A percentile compares a stretch with the other conserved stretches of the same genome.
phyloP scores from a whole-genome alignment of 495 filamentous ascomycete species.

The Podospora australis region DNA sequence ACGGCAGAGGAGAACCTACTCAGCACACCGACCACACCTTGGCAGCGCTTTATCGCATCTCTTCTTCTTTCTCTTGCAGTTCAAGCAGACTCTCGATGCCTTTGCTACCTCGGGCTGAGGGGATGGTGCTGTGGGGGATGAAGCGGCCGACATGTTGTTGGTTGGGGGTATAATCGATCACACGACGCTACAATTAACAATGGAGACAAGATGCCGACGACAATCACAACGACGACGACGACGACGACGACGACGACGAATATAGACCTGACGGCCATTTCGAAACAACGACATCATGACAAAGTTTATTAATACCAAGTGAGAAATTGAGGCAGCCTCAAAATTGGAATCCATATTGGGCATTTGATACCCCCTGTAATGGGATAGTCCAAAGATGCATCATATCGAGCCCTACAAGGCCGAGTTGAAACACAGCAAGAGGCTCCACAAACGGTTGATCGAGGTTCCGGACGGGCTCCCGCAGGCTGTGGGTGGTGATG shows the following conservation, averaged over 20 bases:
- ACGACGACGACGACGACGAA: background rate
- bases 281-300: background rate
- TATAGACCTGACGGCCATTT: background rate
- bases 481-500: background rate
- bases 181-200: background rate
- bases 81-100: constrained; percentile 22
- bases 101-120: constrained; percentile 11
- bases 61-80: constrained; percentile 24
- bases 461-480: constrained; percentile 6
- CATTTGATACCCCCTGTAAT: background rate
- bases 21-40: constrained; percentile 19
- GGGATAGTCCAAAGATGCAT: background rate
- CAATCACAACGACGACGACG: background rate
- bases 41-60: constrained; percentile 24
- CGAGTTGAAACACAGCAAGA: background rate
- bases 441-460: background rate
- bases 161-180: constrained; percentile 3
- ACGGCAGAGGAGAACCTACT: constrained; percentile 13
- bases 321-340: constrained; percentile 1
- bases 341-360: background rate
- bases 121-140: constrained; percentile 17
- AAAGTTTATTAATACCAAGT: constrained; percentile 3
- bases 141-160: constrained; percentile 20
- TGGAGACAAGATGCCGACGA: background rate
- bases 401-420: background rate